A percentile compares a stretch with the other conserved stretches of the same genome.
Conservation (phyloP, 345 rosid species). For the Moringa oleifera region DNA sequence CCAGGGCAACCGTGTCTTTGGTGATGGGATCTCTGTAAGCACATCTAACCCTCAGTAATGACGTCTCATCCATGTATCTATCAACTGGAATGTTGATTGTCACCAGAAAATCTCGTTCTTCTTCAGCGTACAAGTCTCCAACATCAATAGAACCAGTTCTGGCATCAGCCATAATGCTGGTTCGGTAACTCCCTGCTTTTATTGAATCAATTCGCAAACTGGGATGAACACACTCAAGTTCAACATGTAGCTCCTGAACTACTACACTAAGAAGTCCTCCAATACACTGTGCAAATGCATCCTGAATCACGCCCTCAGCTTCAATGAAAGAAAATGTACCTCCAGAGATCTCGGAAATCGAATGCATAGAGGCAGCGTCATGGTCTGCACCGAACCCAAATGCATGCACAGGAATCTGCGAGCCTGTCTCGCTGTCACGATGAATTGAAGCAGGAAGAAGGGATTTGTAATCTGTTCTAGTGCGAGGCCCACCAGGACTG, state of each 20-base stretch:
- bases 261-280: constrained; percentile 96
- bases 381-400: constrained; percentile 95
- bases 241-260: constrained; percentile 62
- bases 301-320: constrained; percentile 85
- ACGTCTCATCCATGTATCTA: constrained; percentile 38
- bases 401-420: constrained; percentile 78
- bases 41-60: constrained; percentile 63
- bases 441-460: constrained; percentile 52
- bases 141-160: constrained; percentile 54
- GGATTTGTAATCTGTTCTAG: constrained; percentile 42
- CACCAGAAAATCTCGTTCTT: constrained; percentile 89
- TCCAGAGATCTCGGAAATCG: constrained; percentile 74
- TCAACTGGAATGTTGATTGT: constrained; percentile 57
- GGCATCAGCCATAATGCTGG: constrained; percentile 30
- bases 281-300: constrained; percentile 98
- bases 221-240: constrained; percentile 49
- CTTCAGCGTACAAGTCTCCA: constrained; percentile 96
- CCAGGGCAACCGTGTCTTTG: constrained; percentile 41
- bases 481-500: constrained; percentile 28
- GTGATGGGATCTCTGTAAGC: constrained; percentile 61
- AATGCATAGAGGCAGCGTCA: constrained; percentile 90
- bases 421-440: constrained; percentile 34
- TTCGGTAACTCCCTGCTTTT: constrained; percentile 80
- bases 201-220: constrained; percentile 46
- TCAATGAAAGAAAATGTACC: constrained; percentile 99